A percentile compares a stretch with the other conserved stretches of the same genome.
phyloP scores from a whole-genome alignment of 1,284 basidiomycete species.

The Termitomyces sp. region DNA sequence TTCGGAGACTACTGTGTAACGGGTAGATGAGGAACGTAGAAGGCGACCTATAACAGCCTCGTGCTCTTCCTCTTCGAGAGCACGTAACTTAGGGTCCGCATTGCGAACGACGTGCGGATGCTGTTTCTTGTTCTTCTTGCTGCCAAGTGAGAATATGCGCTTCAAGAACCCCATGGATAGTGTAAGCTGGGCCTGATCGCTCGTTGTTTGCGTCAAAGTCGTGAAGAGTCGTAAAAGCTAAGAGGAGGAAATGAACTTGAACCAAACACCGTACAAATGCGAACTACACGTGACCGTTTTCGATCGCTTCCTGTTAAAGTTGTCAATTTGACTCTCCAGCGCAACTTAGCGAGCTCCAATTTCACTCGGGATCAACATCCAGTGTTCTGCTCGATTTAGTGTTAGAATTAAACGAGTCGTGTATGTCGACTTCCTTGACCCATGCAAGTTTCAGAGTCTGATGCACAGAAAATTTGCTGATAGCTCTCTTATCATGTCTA shows the following conservation, averaged over 20 bases:
- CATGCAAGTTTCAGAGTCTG: not conserved
- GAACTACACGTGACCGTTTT: constrained; percentile 23
- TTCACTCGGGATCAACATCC: not conserved
- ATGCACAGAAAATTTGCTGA: not conserved
- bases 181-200: constrained; percentile 11
- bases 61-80: constrained; percentile 42
- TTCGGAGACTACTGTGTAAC: constrained; percentile 51
- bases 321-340: no score
- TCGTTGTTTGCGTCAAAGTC: constrained; percentile 14
- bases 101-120: constrained; percentile 26
- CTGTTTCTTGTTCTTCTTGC: constrained; percentile 53
- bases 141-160: constrained; percentile 64
- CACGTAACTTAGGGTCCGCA: constrained; percentile 19
- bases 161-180: constrained; percentile 62
- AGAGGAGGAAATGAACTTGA: constrained; percentile 31
- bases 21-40: constrained; percentile 65
- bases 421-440: not conserved
- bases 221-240: constrained; percentile 6
- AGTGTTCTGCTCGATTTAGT: not conserved
- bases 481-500: not conserved
- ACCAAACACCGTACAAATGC: constrained; percentile 39
- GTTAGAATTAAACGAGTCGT: no score
- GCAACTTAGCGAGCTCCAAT: no score
- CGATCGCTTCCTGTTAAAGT: not conserved
- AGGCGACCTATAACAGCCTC: constrained; percentile 59